Percentiles rank a stretch among this genome's conserved stretches.
Conservation (phyloP, 306 rosid genomes). For the Dalbergia oliveri region DNA sequence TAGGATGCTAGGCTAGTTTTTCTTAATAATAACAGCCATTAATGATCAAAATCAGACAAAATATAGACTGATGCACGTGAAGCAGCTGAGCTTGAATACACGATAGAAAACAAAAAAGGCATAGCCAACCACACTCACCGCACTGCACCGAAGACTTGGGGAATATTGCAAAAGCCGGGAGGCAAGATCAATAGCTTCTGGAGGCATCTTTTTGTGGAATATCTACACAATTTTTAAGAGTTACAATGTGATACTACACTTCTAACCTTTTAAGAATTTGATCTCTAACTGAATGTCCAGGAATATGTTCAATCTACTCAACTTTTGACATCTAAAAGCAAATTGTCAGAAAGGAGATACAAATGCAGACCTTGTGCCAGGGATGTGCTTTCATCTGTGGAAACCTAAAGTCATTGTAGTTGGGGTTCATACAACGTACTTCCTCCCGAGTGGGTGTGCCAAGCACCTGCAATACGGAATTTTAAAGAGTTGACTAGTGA, state of each 20-base stretch:
- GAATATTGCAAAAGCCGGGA: slow-evolving; percentile 93
- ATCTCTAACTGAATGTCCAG: neutral
- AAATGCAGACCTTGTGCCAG: slow-evolving; percentile 87
- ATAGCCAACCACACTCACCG: slow-evolving; percentile 64
- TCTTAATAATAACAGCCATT: neutral
- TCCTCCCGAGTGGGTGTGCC: slow-evolving; percentile 99
- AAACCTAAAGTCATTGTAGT: slow-evolving; percentile 87
- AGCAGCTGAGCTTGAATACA: slow-evolving; percentile 1
- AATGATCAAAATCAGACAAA: slow-evolving; percentile 18
- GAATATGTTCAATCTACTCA: slow-evolving; percentile 23
- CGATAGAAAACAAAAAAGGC: neutral
- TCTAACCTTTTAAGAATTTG: no score
- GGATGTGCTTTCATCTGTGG: slow-evolving; percentile 98
- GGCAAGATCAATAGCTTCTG: slow-evolving; percentile 96
- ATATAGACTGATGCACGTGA: neutral
- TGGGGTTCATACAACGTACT: slow-evolving; percentile 98
- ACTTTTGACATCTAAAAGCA: slow-evolving; percentile 17
- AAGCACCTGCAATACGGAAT: slow-evolving; percentile 71
- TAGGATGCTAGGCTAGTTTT: slow-evolving; percentile 23
- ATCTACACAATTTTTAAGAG: slow-evolving; percentile 56
- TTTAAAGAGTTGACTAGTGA: slow-evolving; percentile 6
- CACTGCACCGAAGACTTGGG: slow-evolving; percentile 95
- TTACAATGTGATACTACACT: neutral
- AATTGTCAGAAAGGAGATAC: slow-evolving; percentile 29
- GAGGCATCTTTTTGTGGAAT: slow-evolving; percentile 96